Base-by-base conservation (phyloP, 139 green algal genomes). In the Diplosphaera chodatii region DNA sequence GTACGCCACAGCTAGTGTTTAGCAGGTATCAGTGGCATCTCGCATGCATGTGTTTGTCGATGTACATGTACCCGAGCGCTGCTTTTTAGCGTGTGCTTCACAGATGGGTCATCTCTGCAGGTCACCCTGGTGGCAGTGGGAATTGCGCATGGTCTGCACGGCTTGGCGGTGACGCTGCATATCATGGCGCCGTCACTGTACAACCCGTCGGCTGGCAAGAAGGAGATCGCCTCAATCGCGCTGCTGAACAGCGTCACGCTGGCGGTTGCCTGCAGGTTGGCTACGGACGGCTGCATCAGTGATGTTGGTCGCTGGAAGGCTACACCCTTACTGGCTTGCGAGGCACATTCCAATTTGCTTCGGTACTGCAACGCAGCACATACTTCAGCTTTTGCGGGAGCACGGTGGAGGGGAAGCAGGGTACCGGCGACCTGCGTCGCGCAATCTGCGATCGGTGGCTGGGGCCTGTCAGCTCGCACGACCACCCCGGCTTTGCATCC, bases 311-410 rank as follows among this genome's bases (percentile, higher is more conserved):
- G n/a, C n/a, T n/a, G n/a, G n/a, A n/a, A n/a, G n/a, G n/a, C n/a
- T n/a, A n/a, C n/a, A n/a, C n/a, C n/a, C n/a, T n/a, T n/a, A n/a
- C n/a, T n/a, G n/a, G n/a, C n/a, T n/a, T n/a, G n/a, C n/a, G n/a
- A n/a, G n/a, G n/a, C n/a, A n/a, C n/a, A n/a, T n/a, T n/a, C n/a
- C n/a, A n/a, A n/a, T n/a, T n/a, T n/a, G n/a, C n/a, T n/a, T n/a
- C n/a, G n/a, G n/a, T n/a, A n/a, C n/a, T n/a, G n/a, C n/a, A n/a
- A n/a, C n/a, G n/a, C 82, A 92, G 83, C 56, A 87, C 86, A 6
- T 95, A 93, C 64, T 89, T 90, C 74, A 84, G 78, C 40, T 89
- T 93, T 25, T 96, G 90, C 70, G 88, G 89, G 65, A 91, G 91
- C 71, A 74, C 66, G 65, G 68, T 23, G 31, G 56, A n/a, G 2